Conservation (phyloP, 768 basidiomycete species). For the Infundibulicybe gibba region DNA sequence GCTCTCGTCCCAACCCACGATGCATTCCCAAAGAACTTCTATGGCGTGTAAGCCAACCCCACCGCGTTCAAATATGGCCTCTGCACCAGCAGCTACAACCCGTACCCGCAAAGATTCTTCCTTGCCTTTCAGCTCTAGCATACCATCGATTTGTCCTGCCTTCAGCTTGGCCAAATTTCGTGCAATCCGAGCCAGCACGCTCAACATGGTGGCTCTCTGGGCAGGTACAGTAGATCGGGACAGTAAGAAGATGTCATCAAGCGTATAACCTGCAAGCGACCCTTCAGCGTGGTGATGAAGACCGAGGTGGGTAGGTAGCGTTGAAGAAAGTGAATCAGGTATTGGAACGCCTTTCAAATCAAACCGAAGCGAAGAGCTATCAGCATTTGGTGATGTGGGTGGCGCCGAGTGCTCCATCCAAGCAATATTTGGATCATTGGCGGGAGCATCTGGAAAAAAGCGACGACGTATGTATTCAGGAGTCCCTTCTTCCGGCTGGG, state of each 20-base stretch:
- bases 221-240: conserved; percentile 79
- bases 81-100: conserved; percentile 63
- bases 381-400: conserved; percentile 18
- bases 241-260: conserved; percentile 80
- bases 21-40: conserved; percentile 70
- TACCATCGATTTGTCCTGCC: conserved; percentile 29
- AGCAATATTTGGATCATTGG: conserved; percentile 68
- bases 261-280: conserved; percentile 78
- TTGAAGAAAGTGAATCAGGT: conserved; percentile 44
- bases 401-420: conserved; percentile 60
- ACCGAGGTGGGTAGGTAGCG: conserved; percentile 80
- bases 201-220: conserved; percentile 81
- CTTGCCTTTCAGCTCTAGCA: conserved; percentile 32
- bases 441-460: conserved; percentile 73
- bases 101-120: conserved; percentile 53
- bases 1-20: conserved; percentile 61
- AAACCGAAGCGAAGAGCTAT: conserved; percentile 56
- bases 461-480: conserved; percentile 81
- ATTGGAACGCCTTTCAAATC: conserved; percentile 75
- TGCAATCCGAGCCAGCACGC: conserved; percentile 60
- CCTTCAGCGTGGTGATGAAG: conserved; percentile 89
- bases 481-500: conserved; percentile 61
- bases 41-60: conserved; percentile 65
- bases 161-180: conserved; percentile 26
- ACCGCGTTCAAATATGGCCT: conserved; percentile 63